Conservation (phyloP, 2,329 filamentous ascomycete species). For the Hymenoscyphus occultus region DNA sequence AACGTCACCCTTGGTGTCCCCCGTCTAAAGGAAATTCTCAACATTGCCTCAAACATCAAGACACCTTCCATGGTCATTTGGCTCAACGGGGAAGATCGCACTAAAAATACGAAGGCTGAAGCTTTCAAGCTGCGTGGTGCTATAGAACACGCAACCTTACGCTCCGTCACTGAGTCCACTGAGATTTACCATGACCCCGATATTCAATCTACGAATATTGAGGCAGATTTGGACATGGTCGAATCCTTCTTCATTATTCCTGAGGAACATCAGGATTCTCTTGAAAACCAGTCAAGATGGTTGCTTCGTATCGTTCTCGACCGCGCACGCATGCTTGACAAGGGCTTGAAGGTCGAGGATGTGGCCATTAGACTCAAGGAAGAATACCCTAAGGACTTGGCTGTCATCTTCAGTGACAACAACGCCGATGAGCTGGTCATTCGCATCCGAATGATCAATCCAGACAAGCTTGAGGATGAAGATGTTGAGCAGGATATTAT, state of each 20-base stretch:
- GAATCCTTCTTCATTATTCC: slow-evolving; percentile 96
- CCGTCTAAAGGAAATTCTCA: slow-evolving; percentile 98
- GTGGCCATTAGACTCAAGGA: slow-evolving; percentile 88
- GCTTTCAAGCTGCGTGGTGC: slow-evolving; percentile 83
- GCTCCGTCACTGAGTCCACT: slow-evolving; percentile 84
- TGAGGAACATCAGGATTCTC: slow-evolving; percentile 62
- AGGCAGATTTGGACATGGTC: slow-evolving; percentile 87
- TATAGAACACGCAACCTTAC: slow-evolving; percentile 91
- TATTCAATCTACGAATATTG: slow-evolving; percentile 79
- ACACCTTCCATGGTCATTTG: slow-evolving; percentile 96
- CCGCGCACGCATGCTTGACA: slow-evolving; percentile 92
- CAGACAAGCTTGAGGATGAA: slow-evolving; percentile 70
- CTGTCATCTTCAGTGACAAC: slow-evolving; percentile 95
- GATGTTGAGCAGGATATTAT: slow-evolving; percentile 84
- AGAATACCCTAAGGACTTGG: slow-evolving; percentile 79
- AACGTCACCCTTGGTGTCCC: slow-evolving; percentile 99
- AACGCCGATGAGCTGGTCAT: slow-evolving; percentile 95
- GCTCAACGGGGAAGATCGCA: slow-evolving; percentile 55
- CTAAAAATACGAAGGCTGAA: slow-evolving; percentile 64
- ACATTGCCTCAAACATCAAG: slow-evolving; percentile 97
- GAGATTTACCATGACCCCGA: slow-evolving; percentile 98
- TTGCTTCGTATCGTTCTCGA: slow-evolving; percentile 89
- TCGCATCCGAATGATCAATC: slow-evolving; percentile 77
- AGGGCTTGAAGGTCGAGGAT: slow-evolving; percentile 85
- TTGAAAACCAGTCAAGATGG: slow-evolving; percentile 87